phyloP scores from a whole-genome alignment of 768 basidiomycete species.

The Cubamyces lactineus region DNA sequence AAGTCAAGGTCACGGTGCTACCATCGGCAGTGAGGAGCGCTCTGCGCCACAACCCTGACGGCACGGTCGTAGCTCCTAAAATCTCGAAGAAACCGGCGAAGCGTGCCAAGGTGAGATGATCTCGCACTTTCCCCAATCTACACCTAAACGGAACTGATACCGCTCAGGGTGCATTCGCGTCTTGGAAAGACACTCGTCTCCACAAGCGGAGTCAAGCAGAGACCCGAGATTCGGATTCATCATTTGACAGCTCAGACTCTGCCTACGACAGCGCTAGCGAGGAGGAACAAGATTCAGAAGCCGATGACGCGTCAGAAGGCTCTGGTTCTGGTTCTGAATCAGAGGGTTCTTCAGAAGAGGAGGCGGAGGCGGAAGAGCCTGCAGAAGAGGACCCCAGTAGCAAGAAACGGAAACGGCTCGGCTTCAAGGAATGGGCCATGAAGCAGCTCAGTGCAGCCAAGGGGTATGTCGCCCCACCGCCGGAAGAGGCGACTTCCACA shows the following conservation, averaged over 20 bases:
- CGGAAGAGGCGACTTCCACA: not conserved
- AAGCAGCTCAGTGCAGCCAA: slow-evolving; percentile 67
- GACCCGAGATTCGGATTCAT: slow-evolving; percentile 52
- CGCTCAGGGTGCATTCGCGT: slow-evolving; percentile 45
- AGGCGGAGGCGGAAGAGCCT: slow-evolving; percentile 22
- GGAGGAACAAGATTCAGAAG: slow-evolving; percentile 30
- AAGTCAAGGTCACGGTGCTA: slow-evolving; percentile 1
- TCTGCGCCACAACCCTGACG: slow-evolving; percentile 67
- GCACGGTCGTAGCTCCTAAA: slow-evolving; percentile 53
- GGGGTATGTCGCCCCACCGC: slow-evolving; percentile 39
- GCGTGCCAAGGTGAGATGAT: slow-evolving; percentile 43
- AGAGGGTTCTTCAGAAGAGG: slow-evolving; percentile 18
- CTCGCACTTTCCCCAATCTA: too few species aligned
- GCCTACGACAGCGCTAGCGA: slow-evolving; percentile 50
- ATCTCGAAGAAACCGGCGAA: slow-evolving; percentile 48
- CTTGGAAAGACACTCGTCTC: slow-evolving; percentile 48
- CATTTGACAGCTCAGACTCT: slow-evolving; percentile 81
- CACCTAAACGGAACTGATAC: not conserved
- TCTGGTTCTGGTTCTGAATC: slow-evolving; percentile 8
- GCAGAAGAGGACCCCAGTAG: slow-evolving; percentile 30
- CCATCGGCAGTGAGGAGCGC: slow-evolving; percentile 52
- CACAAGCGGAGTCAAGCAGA: slow-evolving; percentile 18
- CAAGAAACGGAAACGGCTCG: slow-evolving; percentile 45
- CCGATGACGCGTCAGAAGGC: slow-evolving; percentile 23
- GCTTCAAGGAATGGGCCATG: slow-evolving; percentile 91